phyloP scores from a whole-genome alignment of 2,329 filamentous ascomycete genomes.

The Orbilia ellipsospora region DNA sequence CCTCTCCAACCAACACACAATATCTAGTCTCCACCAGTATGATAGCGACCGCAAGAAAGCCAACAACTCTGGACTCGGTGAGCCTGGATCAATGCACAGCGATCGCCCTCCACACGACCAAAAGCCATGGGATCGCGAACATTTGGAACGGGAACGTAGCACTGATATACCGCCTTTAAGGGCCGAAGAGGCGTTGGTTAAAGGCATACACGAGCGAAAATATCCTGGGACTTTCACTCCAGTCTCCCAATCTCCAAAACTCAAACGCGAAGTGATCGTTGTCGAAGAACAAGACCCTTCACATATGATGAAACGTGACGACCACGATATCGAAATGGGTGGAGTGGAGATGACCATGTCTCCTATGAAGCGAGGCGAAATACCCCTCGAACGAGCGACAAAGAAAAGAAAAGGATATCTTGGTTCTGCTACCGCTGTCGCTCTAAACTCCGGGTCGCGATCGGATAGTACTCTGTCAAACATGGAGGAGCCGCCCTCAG shows the following conservation, averaged over 20 bases:
- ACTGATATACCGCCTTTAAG: conserved; percentile 55
- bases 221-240: conserved; percentile 35
- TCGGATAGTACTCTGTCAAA: conserved; percentile 50
- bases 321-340: conserved; percentile 47
- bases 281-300: conserved; percentile 38
- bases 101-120: conserved; percentile 25
- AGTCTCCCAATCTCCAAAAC: conserved; percentile 44
- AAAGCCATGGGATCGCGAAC: conserved; percentile 47
- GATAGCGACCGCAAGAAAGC: conserved; percentile 61
- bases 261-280: conserved; percentile 48
- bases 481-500: conserved; percentile 27
- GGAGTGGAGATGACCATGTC: conserved; percentile 37
- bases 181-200: conserved; percentile 50
- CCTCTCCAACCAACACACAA: conserved; percentile 61
- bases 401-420: conserved; percentile 42
- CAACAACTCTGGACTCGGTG: conserved; percentile 64
- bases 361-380: conserved; percentile 36
- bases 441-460: conserved; percentile 19
- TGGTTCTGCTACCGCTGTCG: neutral
- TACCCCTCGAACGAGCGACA: conserved; percentile 28
- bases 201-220: conserved; percentile 47
- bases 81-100: conserved; percentile 65
- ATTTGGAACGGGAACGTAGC: conserved; percentile 42
- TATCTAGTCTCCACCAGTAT: conserved; percentile 61
- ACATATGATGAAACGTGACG: conserved; percentile 36